A percentile compares a stretch with the other conserved stretches of the same genome.
These are phyloP conservation scores for Chrysosporium queenslandicum DNA, from an alignment of 2,329 filamentous ascomycete species.

Conservation along the genomic window DNA sequence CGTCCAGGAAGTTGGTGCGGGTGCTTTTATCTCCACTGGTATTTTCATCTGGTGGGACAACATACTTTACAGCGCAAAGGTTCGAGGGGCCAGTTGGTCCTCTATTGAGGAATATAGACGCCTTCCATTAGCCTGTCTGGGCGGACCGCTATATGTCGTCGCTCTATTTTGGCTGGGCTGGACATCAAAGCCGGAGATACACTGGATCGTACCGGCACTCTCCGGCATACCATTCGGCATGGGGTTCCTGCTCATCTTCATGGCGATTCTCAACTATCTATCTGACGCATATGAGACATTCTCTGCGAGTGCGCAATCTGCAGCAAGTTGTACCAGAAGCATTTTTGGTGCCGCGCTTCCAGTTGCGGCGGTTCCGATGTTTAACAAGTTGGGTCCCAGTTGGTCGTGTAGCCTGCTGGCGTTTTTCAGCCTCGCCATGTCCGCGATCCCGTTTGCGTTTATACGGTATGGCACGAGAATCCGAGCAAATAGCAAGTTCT, in stretches of 20 bases:
- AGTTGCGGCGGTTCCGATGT: slow-evolving; percentile 41
- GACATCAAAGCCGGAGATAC: slow-evolving; percentile 26
- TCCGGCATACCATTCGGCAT: slow-evolving; percentile 54
- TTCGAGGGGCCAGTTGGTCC: slow-evolving; percentile 46
- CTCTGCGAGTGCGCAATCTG: slow-evolving; percentile 49
- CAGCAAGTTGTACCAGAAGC: slow-evolving; percentile 43
- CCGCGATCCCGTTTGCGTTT: slow-evolving; percentile 35
- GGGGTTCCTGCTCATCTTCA: slow-evolving; percentile 54
- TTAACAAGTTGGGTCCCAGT: slow-evolving; percentile 31
- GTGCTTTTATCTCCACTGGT: slow-evolving; percentile 49
- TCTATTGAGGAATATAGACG: slow-evolving; percentile 47
- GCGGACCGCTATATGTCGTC: slow-evolving; percentile 50
- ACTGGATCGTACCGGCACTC: slow-evolving; percentile 44
- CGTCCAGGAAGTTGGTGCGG: slow-evolving; percentile 45
- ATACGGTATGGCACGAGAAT: slow-evolving; percentile 34
- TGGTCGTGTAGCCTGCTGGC: slow-evolving; percentile 38
- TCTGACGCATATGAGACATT: slow-evolving; percentile 59
- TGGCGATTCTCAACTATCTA: slow-evolving; percentile 55
- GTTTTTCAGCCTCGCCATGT: slow-evolving; percentile 32
- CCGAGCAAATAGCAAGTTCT: slow-evolving; percentile 35
- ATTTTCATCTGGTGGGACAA: slow-evolving; percentile 59
- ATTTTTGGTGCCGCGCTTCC: slow-evolving; percentile 50
- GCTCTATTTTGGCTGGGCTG: slow-evolving; percentile 29
- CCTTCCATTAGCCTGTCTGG: slow-evolving; percentile 61
- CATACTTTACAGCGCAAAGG: slow-evolving; percentile 47